A percentile compares a stretch with the other conserved stretches of the same genome.
Evolutionary conservation across 2,329 filamentous ascomycete species (phyloP).

Genomic region (Monosporascus sp.): DNA sequence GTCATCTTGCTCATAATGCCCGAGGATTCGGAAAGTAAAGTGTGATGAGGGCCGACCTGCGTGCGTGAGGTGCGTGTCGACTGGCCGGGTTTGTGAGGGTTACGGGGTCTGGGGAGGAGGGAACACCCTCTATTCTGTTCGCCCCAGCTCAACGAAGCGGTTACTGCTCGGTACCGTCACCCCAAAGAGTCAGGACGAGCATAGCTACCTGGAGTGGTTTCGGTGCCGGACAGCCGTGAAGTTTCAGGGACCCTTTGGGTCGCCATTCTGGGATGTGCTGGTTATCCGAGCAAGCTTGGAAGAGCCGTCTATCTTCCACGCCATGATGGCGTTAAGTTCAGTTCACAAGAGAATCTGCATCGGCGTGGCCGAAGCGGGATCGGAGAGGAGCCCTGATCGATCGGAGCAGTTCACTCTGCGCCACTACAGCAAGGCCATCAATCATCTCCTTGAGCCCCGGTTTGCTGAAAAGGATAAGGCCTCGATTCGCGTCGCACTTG

Average conservation of each 20-base stretch:
- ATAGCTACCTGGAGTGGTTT: constrained; percentile 38
- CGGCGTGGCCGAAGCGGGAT: neutral
- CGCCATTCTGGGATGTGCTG: constrained; percentile 33
- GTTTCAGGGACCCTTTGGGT: constrained; percentile 31
- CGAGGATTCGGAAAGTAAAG: constrained; percentile 23
- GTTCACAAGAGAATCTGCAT: constrained; percentile 23
- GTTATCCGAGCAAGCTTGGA: constrained; percentile 30
- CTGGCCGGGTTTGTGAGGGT: constrained; percentile 25
- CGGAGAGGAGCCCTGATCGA: constrained; percentile 7
- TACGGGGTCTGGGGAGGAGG: constrained; percentile 27
- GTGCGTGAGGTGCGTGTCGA: constrained; percentile 21
- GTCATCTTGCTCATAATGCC: constrained; percentile 1
- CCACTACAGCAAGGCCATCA: constrained; percentile 35
- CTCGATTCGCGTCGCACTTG: constrained; percentile 32
- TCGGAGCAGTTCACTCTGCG: constrained; percentile 23
- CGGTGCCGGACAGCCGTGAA: constrained; percentile 31
- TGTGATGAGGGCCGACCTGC: constrained; percentile 24
- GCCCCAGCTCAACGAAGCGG: constrained; percentile 18
- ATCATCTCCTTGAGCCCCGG: constrained; percentile 27
- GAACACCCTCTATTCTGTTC: constrained; percentile 7
- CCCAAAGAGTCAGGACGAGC: constrained; percentile 22
- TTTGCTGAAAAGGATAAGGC: constrained; percentile 19
- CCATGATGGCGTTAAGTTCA: constrained; percentile 33
- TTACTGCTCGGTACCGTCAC: constrained; percentile 5
- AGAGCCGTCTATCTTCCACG: constrained; percentile 37